Evolutionary conservation across 2,329 filamentous ascomycete species (phyloP), one percentile per base, ranked within the genome.

Genomic region (Leptosphaerulina australis): DNA sequence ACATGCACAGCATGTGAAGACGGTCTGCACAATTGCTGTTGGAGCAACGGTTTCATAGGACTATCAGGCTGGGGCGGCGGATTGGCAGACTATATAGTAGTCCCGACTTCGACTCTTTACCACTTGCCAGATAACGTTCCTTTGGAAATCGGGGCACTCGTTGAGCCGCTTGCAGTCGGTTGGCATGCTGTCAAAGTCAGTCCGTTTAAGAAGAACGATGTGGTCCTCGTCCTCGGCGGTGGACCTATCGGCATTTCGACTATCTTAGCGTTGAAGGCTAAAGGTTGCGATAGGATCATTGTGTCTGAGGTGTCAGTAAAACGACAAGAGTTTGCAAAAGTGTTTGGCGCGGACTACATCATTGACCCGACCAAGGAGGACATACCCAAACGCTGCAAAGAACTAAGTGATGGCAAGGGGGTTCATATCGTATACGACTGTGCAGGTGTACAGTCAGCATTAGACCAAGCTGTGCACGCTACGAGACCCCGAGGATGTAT

Each of bases 111-210:
- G 29, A 71, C 75, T 14, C 58, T 80, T 3, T 77, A 77, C 64
- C 69, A 74, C 28, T 66, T 82, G 3, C 80, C 80, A 4, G 77
- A 80, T 47, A 80, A 79, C 36, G 75, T 83, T 1, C 71, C 76
- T 3, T 64, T 83, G 11, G 79, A 83, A 35, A 71, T 81, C 18
- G 79, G 75, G 51, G 81, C 81, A 0, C 70, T 83, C 22, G 74
- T 82, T 34, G 81, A 83, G 59, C 81, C 81, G 2, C 68, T 83
- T 0, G 74, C 80, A 3, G 81, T 83, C 1, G 81, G 78, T 14
- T 83, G 79, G 79, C 81, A 83, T 57, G 80, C 80, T 2, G 78
- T 83, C 25, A 77, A 78, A 36, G 73, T 78, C 43, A 79, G 77
- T 28, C 75, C 76, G 0, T 80, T 77, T 68, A 77, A 78, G 55